These are phyloP conservation scores for Astrocystis sublimbata DNA, from an alignment of 495 filamentous ascomycete species.

Conservation along the genomic window DNA sequence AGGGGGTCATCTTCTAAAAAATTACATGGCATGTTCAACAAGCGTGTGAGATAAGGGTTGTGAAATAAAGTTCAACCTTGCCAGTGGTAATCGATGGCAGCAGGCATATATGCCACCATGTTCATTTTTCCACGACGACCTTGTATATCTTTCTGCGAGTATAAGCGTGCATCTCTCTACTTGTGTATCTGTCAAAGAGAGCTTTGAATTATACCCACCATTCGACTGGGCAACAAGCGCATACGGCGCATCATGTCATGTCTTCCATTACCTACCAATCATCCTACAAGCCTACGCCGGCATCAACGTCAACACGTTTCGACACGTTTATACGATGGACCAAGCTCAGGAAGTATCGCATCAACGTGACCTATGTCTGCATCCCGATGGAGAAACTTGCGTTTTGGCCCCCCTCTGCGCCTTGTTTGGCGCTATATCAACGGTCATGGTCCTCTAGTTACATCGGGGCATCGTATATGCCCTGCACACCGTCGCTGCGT, in stretches of 20 bases:
- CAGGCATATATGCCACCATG: no score
- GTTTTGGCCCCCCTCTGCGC: slow-evolving; percentile 34
- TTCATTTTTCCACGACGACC: no score
- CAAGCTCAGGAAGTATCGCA: slow-evolving; percentile 51
- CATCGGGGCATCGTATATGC: slow-evolving; percentile 22
- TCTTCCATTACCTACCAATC: slow-evolving; percentile 12
- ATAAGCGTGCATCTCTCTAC: no score
- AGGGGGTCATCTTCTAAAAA: not conserved
- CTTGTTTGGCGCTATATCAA: slow-evolving; percentile 27
- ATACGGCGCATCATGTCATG: not conserved
- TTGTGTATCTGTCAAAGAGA: no score
- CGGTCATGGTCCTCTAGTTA: slow-evolving; percentile 21
- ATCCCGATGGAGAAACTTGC: slow-evolving; percentile 48
- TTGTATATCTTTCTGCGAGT: no score
- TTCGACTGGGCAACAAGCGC: not conserved
- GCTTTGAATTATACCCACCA: no score
- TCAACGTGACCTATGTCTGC: slow-evolving; percentile 52
- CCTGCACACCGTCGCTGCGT: slow-evolving; percentile 13
- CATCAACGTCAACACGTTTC: slow-evolving; percentile 20
- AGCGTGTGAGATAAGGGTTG: no score
- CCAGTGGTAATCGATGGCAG: no score
- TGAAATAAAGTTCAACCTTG: no score
- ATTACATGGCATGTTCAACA: no score
- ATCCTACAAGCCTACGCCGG: slow-evolving; percentile 15
- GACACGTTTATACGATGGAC: slow-evolving; percentile 34